Conservation (phyloP, 2,329 filamentous ascomycete genomes). For the Colletotrichum higginsianum region DNA sequence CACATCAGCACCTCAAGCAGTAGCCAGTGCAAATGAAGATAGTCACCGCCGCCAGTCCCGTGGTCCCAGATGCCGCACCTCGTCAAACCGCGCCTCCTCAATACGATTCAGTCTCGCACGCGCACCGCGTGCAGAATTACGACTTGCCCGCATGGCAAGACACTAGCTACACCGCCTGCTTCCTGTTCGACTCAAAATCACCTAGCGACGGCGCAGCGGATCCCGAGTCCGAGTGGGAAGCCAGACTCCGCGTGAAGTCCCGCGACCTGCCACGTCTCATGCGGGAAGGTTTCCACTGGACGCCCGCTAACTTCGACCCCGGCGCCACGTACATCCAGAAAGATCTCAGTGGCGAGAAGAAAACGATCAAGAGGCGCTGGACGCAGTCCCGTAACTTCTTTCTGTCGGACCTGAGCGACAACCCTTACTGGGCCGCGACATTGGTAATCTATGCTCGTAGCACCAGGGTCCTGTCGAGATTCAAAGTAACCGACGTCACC, state of each 20-base stretch:
- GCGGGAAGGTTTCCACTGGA: slow-evolving; percentile 29
- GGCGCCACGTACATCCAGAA: neutral
- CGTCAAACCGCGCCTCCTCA: neutral
- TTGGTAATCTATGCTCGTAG: neutral
- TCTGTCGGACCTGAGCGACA: neutral
- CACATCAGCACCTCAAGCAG: neutral
- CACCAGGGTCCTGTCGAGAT: neutral
- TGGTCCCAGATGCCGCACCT: neutral
- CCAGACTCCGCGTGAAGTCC: neutral
- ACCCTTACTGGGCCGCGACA: slow-evolving; percentile 1
- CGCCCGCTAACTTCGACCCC: neutral
- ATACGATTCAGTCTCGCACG: neutral
- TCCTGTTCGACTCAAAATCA: neutral
- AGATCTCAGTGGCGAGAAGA: neutral
- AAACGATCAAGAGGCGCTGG: neutral
- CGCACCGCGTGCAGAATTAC: neutral
- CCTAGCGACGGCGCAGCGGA: neutral
- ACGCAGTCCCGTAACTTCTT: slow-evolving; percentile 7
- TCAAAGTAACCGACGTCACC: neutral
- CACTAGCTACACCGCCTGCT: neutral
- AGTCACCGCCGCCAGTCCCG: too few relatives aligned
- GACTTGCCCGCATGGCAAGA: neutral
- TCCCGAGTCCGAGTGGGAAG: neutral
- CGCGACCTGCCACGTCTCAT: slow-evolving; percentile 6
- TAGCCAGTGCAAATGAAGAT: neutral